Conservation (phyloP, 1,284 basidiomycete species). For the Cryptococcus maquisensis region DNA sequence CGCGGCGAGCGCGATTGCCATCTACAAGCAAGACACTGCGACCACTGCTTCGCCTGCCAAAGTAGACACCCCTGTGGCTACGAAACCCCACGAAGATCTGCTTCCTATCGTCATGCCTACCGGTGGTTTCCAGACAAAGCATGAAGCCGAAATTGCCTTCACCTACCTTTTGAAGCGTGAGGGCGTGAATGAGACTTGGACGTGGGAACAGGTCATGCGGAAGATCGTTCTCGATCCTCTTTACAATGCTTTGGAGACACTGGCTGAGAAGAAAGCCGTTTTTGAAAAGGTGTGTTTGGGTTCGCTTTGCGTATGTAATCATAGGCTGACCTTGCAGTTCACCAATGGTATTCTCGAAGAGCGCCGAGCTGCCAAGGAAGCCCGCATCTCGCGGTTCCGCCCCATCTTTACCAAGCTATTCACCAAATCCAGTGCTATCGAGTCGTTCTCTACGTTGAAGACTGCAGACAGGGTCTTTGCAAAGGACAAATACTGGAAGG, state of each 20-base stretch:
- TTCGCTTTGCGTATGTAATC: not conserved
- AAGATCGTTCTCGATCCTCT: conserved; percentile 96
- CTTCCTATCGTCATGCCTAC: conserved; percentile 63
- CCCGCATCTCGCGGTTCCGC: conserved; percentile 72
- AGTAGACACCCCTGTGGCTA: conserved; percentile 4
- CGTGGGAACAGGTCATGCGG: conserved; percentile 98
- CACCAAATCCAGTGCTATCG: conserved; percentile 74
- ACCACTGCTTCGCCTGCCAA: conserved; percentile 7
- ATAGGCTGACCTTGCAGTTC: conserved; percentile 54
- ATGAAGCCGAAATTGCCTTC: conserved; percentile 93
- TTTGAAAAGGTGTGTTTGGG: conserved; percentile 76
- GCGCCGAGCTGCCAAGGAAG: conserved; percentile 73
- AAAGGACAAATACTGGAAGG: conserved; percentile 81
- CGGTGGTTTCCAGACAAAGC: conserved; percentile 76
- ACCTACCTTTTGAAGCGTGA: conserved; percentile 80
- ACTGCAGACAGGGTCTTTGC: conserved; percentile 78
- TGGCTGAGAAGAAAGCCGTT: conserved; percentile 88
- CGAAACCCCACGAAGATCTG: conserved; percentile 4
- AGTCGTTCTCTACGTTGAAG: conserved; percentile 79
- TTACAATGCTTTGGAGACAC: conserved; percentile 88
- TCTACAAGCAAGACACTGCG: conserved; percentile 4
- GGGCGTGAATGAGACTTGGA: conserved; percentile 85
- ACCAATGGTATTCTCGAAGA: conserved; percentile 61
- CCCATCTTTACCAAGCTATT: conserved; percentile 79
- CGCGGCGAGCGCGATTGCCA: conserved; percentile 17